These are phyloP conservation scores for Ceratobasidium sp. DNA, from an alignment of 1,284 basidiomycete genomes.

Conservation along the genomic window DNA sequence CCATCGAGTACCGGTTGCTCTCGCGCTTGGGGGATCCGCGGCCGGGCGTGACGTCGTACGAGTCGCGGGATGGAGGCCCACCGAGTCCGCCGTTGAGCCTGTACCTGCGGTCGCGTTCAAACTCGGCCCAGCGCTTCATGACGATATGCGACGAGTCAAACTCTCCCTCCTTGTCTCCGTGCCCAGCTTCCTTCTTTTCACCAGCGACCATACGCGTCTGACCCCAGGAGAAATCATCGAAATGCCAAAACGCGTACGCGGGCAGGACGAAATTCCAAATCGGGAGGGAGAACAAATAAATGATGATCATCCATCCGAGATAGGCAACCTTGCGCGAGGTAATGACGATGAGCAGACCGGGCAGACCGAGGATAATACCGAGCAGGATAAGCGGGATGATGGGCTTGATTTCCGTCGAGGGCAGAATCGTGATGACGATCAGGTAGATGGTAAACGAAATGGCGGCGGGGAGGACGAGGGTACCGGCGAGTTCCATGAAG, in stretches of 20 bases:
- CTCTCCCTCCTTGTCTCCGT: constrained; percentile 91
- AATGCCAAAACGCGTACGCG: constrained; percentile 97
- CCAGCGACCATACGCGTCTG: constrained; percentile 89
- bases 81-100: constrained; percentile 61
- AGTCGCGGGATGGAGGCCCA: constrained; percentile 83
- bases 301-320: constrained; percentile 95
- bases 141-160: constrained; percentile 97
- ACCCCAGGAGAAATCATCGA: constrained; percentile 99
- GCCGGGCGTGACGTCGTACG: constrained; percentile 61
- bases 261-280: constrained; percentile 97
- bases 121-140: constrained; percentile 99
- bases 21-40: constrained; percentile 60
- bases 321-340: constrained; percentile 94
- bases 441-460: constrained; percentile 96
- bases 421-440: constrained; percentile 84
- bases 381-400: constrained; percentile 95
- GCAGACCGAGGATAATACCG: constrained; percentile 92
- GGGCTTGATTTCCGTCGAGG: constrained; percentile 62
- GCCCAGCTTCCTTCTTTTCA: constrained; percentile 67
- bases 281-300: constrained; percentile 91
- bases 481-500: constrained; percentile 97
- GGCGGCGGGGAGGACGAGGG: constrained; percentile 94
- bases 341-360: constrained; percentile 92
- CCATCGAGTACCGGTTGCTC: constrained; percentile 74
- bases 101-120: constrained; percentile 95